Base-by-base conservation (phyloP, 1,284 basidiomycete genomes). In the Naganishia sp. region DNA sequence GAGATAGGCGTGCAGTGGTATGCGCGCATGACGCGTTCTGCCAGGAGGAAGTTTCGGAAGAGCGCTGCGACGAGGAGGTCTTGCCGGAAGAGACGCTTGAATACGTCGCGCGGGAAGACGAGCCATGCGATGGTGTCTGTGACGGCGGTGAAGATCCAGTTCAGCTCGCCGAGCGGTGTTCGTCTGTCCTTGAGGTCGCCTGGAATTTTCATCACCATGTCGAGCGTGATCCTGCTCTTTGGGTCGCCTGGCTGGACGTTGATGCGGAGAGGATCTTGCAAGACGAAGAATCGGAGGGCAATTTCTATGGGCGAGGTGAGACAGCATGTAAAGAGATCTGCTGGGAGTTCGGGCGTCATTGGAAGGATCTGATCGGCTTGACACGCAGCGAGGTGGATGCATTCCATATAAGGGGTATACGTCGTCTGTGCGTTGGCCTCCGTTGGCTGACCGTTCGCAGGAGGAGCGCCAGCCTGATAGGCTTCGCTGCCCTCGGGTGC, bases 71-170 rank as follows among this genome's bases (percentile, higher is more conserved):
- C 93, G 63, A 98, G 86, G 63, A 99, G 85, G 76, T 99, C 95
- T 68, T 94, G 96, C 54, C 96, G 86, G 80, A 98, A 99, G 39
- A 99, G 82, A 45, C 92, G 86, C 50, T 93, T 94, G 80, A 99
- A 99, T 13, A 94, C 86, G 60, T 95, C 92, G 58, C 90, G 86
- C 23, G 94, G 90, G 75, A 99, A 94, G 0, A 93, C 92, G 13
- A 94, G 94, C 95, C 96, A 99, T 15, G 96, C 96, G 70, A 99
- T 98, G 9, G 95, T 98, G 80, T 99, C 95, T 18, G 95, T 99
- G 70, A 99, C 93, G 47, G 95, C 93, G 2, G 93, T 98, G 81
- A 99, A 98, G 72, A 99, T 98, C 95, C 96, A 99, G 79, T 97
- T 97, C 32, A 99, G 86, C 79, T 99, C 95, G 61, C 95, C 95